These are phyloP conservation scores for Euphrasia arctica DNA, from an alignment of 305 asterid genomes.

Conservation along the genomic window DNA sequence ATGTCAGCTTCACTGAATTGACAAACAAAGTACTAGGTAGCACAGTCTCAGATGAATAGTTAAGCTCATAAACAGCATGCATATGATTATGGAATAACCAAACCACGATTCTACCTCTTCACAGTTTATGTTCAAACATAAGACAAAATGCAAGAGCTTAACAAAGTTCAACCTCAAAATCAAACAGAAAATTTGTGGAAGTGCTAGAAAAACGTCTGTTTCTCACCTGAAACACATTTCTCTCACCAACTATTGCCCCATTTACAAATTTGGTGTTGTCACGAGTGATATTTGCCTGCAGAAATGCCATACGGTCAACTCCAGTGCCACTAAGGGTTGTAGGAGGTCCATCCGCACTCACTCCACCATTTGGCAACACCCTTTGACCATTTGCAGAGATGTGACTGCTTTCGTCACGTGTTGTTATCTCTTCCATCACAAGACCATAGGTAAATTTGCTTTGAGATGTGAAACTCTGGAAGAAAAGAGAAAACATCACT, in stretches of 20 bases:
- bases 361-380: conserved; percentile 92
- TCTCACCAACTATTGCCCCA: conserved; percentile 93
- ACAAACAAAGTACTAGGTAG: too few relatives aligned
- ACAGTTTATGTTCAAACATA: too few relatives aligned
- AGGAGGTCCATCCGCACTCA: conserved; percentile 98
- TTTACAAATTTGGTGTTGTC: conserved; percentile 90
- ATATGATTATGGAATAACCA: too few relatives aligned
- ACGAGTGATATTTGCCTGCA: conserved; percentile 89
- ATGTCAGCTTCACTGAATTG: too few relatives aligned
- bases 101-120: too few relatives aligned
- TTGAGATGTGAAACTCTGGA: conserved; percentile 88
- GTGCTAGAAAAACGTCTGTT: too few relatives aligned
- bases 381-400: conserved; percentile 91
- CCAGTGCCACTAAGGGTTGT: conserved; percentile 99
- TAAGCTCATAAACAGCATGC: too few relatives aligned
- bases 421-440: conserved; percentile 95
- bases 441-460: conserved; percentile 96
- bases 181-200: too few relatives aligned
- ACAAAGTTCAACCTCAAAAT: too few relatives aligned
- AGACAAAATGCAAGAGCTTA: too few relatives aligned
- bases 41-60: too few relatives aligned
- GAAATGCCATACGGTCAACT: conserved; percentile 85
- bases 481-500: conserved; percentile 14
- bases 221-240: conserved; percentile 89
- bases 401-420: conserved; percentile 96